A percentile compares a stretch with the other conserved stretches of the same genome.
Conservation (phyloP, 1,284 basidiomycete genomes). For the Ustilago esculenta region DNA sequence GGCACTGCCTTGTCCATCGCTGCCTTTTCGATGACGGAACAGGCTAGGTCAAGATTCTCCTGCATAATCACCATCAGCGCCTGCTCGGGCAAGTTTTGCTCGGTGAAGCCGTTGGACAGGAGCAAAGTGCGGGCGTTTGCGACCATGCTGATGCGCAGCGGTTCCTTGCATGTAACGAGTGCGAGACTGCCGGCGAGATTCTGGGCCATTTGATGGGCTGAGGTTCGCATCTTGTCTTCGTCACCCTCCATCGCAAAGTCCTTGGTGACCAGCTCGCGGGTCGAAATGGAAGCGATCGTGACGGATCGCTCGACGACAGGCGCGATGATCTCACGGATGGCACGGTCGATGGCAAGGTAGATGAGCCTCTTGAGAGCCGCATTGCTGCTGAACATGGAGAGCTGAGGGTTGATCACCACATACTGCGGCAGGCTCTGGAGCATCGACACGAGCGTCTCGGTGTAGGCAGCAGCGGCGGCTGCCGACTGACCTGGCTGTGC, state of each 20-base stretch:
- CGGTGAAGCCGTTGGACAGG: constrained; percentile 72
- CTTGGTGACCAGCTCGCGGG: constrained; percentile 92
- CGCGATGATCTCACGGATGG: constrained; percentile 96
- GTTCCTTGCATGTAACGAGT: constrained; percentile 97
- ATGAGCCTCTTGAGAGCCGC: constrained; percentile 89
- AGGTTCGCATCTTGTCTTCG: constrained; percentile 87
- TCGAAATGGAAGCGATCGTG: constrained; percentile 97
- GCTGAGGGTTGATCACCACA: constrained; percentile 78
- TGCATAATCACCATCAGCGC: constrained; percentile 81
- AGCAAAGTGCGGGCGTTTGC: constrained; percentile 79
- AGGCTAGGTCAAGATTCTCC: constrained; percentile 94
- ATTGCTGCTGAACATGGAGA: constrained; percentile 77
- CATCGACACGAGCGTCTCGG: constrained; percentile 74
- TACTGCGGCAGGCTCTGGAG: constrained; percentile 78
- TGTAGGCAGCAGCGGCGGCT: constrained; percentile 66
- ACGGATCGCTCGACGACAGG: constrained; percentile 99
- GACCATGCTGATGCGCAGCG: constrained; percentile 90
- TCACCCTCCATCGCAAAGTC: constrained; percentile 95
- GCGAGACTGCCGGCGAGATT: constrained; percentile 96
- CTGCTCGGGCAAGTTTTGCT: constrained; percentile 70
- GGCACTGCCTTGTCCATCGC: constrained; percentile 95
- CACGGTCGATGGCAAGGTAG: constrained; percentile 88
- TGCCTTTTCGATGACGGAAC: constrained; percentile 93
- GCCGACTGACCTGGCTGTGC: constrained; percentile 43
- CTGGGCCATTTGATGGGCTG: constrained; percentile 95